A percentile compares a stretch with the other conserved stretches of the same genome.
These are phyloP conservation scores for Cryphonectria nitschkei DNA, from an alignment of 2,329 filamentous ascomycete species.

Conservation along the genomic window DNA sequence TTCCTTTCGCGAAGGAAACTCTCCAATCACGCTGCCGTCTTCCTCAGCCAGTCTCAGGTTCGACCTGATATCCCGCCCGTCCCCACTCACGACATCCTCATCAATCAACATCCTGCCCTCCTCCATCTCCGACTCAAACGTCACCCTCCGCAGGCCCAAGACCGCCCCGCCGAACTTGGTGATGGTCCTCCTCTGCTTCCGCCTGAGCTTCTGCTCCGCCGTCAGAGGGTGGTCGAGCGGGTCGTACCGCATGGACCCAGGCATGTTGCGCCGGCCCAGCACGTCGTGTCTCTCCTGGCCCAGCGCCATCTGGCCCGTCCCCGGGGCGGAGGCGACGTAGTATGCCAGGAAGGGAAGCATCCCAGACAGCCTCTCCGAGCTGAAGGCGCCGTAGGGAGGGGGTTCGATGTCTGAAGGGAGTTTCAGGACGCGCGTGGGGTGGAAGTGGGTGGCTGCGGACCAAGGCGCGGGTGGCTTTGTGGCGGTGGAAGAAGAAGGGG, in stretches of 20 bases:
- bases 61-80: conserved; percentile 2
- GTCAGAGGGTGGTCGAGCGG: conserved; percentile 26
- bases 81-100: conserved; percentile 26
- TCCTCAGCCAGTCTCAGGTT: not conserved
- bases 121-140: conserved; percentile 32
- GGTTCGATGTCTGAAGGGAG: conserved; percentile 24
- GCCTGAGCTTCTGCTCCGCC: conserved; percentile 5
- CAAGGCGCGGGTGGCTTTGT: conserved; percentile 22
- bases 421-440: conserved; percentile 29
- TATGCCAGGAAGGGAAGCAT: conserved; percentile 47
- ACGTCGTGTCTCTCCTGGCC: conserved; percentile 50
- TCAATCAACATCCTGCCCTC: conserved; percentile 26
- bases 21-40: not conserved
- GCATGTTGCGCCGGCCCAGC: conserved; percentile 45
- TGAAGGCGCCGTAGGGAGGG: conserved; percentile 1
- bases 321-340: conserved; percentile 47
- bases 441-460: conserved; percentile 9
- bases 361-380: conserved; percentile 43
- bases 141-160: conserved; percentile 21
- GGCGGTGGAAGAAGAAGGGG: conserved; percentile 27
- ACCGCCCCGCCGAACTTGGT: conserved; percentile 19
- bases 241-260: conserved; percentile 38
- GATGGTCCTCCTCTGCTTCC: not conserved
- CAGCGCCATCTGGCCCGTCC: conserved; percentile 41
- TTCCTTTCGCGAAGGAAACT: not conserved